A percentile compares a stretch with the other conserved stretches of the same genome.
These are phyloP conservation scores for Cyberlindnera mississippiensis DNA, from an alignment of 805 yeast genomes.

Conservation along the genomic window DNA sequence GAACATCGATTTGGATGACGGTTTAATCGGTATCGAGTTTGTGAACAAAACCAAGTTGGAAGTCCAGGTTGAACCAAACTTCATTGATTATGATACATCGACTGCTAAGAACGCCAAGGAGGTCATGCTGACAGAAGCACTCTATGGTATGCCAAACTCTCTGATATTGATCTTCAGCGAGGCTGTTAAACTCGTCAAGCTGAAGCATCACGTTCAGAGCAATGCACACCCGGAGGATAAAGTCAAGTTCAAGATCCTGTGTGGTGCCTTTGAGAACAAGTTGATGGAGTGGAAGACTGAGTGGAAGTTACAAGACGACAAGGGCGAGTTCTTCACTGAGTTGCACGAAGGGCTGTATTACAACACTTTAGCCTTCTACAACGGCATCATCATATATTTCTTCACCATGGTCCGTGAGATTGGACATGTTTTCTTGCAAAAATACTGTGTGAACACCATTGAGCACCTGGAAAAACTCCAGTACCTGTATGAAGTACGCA, in stretches of 20 bases:
- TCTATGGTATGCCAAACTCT: conserved; percentile 83
- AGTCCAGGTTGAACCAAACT: conserved; percentile 31
- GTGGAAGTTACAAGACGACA: conserved; percentile 53
- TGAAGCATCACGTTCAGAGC: conserved; percentile 44
- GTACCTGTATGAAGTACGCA: conserved; percentile 42
- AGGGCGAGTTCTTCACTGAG: conserved; percentile 27
- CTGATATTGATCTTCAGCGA: conserved; percentile 68
- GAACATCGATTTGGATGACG: conserved; percentile 38
- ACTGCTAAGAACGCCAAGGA: conserved; percentile 39
- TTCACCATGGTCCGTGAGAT: conserved; percentile 57
- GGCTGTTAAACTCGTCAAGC: conserved; percentile 61
- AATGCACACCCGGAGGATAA: conserved; percentile 13
- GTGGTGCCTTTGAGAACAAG: conserved; percentile 42
- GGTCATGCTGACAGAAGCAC: conserved; percentile 68
- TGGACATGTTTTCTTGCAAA: conserved; percentile 55
- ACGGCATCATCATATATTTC: conserved; percentile 67
- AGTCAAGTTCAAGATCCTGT: conserved; percentile 16
- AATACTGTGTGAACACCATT: conserved; percentile 56
- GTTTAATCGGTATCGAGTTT: conserved; percentile 43
- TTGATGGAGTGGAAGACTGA: conserved; percentile 68
- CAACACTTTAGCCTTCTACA: conserved; percentile 75
- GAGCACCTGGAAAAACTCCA: conserved; percentile 62
- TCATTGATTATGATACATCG: conserved; percentile 32
- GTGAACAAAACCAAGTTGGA: conserved; percentile 9
- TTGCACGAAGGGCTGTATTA: conserved; percentile 70